Evolutionary conservation across 805 yeast genomes (phyloP), one percentile per base, ranked within the genome.

Genomic region (Danielia oregonensis): DNA sequence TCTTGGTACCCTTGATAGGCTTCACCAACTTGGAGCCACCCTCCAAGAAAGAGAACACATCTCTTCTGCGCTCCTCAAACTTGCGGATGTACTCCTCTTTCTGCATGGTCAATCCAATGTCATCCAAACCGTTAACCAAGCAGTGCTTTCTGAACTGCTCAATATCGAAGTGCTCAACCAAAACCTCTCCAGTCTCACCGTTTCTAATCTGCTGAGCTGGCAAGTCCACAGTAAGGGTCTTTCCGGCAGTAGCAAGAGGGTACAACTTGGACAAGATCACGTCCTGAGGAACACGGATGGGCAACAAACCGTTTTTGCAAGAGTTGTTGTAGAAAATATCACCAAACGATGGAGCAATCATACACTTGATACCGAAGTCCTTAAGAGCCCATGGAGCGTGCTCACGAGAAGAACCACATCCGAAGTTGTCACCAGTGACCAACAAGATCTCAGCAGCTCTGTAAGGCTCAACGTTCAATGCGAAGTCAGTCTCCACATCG

Each of bases 311-410:
- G 65, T 93, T 93, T 72, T 93, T 93, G 72, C 86, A 86, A 35
- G 97, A 89, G 72, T 93, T 93, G 71, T 86, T 93, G 78, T 86
- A 89, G 74, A 93, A 93, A 52, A 93, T 93, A 65, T 93, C 98
- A 61, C 97, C 98, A 51, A 91, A 93, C 0, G 97, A 88, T 38
- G 97, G 98, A 5, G 97, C 97, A 61, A 93, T 89, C 55, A 93
- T 85, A 44, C 91, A 82, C 63, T 85, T 82, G 63, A 93, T 88
- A 63, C 98, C 98, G 55, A 93, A 93, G 66, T 93, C 98, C 54
- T 88, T 89, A 48, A 93, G 74, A 2, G 98, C 97, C 98, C 98
- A 93, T 39, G 98, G 97, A 22, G 98, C 98, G 56, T 93, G 98
- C 65, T 93, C 98, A 76, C 98, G 86, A 2, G 97, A 89, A 26